These are phyloP conservation scores for Harringtonia aguacate DNA, from an alignment of 2,329 filamentous ascomycete species.

Conservation along the genomic window DNA sequence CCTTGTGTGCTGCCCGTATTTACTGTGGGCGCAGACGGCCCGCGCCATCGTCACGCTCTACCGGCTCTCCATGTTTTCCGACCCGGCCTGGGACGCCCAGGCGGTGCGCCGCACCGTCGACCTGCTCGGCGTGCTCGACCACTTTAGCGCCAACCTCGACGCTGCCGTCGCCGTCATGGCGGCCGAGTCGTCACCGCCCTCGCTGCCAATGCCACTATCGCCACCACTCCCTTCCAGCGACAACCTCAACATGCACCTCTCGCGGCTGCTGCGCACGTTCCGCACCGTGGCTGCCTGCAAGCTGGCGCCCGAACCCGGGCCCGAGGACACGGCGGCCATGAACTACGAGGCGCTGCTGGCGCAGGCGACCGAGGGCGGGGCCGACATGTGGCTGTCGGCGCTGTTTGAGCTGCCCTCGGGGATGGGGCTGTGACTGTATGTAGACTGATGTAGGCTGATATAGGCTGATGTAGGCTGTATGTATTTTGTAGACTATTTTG, in stretches of 20 bases:
- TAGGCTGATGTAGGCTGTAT: too few relatives aligned
- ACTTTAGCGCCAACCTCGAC: conserved; percentile 11
- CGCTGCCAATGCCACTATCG: too few relatives aligned
- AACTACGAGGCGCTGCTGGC: background rate
- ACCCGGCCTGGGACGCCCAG: conserved; percentile 24
- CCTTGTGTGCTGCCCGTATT: conserved; percentile 1
- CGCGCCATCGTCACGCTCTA: conserved; percentile 4
- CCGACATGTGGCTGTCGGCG: background rate
- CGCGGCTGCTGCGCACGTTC: background rate
- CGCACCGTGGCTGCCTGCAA: background rate
- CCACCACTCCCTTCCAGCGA: too few relatives aligned
- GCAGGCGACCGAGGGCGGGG: background rate
- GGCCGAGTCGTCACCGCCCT: background rate
- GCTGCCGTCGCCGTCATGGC: too few relatives aligned
- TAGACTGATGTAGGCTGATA: too few relatives aligned
- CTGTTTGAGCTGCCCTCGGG: background rate
- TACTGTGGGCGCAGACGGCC: conserved; percentile 5
- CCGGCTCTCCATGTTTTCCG: conserved; percentile 13
- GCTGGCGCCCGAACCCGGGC: background rate
- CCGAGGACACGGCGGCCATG: too few relatives aligned
- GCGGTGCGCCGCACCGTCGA: conserved; percentile 20
- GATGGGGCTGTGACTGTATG: too few relatives aligned
- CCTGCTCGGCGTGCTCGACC: conserved; percentile 17
- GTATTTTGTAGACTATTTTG: too few relatives aligned
- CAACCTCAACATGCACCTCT: background rate